These are phyloP conservation scores for Fistulinella prunicolor DNA, from an alignment of 768 basidiomycete species.

Conservation along the genomic window DNA sequence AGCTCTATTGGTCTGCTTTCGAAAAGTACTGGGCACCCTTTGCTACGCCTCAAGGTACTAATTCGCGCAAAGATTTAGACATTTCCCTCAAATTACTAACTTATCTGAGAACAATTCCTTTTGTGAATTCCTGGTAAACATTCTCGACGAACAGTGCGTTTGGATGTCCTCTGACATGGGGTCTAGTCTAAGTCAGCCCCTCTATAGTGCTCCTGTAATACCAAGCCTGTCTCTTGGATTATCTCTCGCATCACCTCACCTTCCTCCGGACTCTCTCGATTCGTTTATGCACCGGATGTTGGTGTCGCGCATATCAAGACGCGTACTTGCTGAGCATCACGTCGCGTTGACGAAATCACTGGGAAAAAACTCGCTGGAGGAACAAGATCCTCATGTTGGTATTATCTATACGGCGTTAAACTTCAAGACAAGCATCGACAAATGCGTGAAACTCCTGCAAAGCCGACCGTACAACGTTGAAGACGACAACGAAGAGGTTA, in stretches of 20 bases:
- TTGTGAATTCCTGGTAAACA: slow-evolving; percentile 61
- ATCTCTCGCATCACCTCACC: slow-evolving; percentile 77
- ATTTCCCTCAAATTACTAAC: slow-evolving; percentile 68
- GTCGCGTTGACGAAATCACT: slow-evolving; percentile 71
- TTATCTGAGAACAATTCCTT: slow-evolving; percentile 75
- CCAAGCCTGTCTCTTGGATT: slow-evolving; percentile 80
- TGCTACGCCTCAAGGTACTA: slow-evolving; percentile 4
- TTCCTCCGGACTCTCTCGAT: slow-evolving; percentile 76
- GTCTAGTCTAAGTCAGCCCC: slow-evolving; percentile 8
- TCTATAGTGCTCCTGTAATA: slow-evolving; percentile 74
- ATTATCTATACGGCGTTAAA: slow-evolving; percentile 79
- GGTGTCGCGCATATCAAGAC: slow-evolving; percentile 82
- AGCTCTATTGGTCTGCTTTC: slow-evolving; percentile 88
- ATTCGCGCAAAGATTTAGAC: slow-evolving; percentile 53
- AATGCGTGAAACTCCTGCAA: slow-evolving; percentile 57
- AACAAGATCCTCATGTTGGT: slow-evolving; percentile 66
- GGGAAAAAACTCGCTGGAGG: slow-evolving; percentile 32
- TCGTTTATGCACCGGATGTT: slow-evolving; percentile 91
- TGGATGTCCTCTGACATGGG: neutral
- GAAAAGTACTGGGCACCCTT: slow-evolving; percentile 54
- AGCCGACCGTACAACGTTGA: slow-evolving; percentile 45
- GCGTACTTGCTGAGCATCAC: slow-evolving; percentile 88
- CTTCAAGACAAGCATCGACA: slow-evolving; percentile 67
- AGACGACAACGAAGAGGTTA: slow-evolving; percentile 32
- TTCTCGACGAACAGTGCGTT: slow-evolving; percentile 76